A percentile compares a stretch with the other conserved stretches of the same genome.
Evolutionary conservation across 345 rosid species (phyloP).

Genomic region (Atalantia buxifolia): DNA sequence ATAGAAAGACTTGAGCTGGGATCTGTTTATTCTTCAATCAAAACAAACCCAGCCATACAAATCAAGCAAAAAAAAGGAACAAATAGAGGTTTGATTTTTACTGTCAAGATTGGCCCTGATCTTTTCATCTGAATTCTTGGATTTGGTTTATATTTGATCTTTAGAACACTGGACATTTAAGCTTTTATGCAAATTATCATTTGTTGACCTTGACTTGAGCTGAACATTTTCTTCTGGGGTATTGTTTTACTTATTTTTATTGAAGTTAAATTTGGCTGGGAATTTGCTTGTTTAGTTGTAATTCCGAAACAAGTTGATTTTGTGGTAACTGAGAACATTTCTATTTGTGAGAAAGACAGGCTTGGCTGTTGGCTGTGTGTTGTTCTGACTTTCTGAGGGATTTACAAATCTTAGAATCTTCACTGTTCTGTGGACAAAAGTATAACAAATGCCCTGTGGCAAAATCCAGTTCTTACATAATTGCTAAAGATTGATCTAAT

Average conservation of each 20-base stretch:
- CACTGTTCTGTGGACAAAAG: neutral
- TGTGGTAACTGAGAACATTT: slow-evolving; percentile 1
- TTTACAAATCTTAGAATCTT: neutral
- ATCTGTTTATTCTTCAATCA: slow-evolving; percentile 16
- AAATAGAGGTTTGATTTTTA: slow-evolving; percentile 18
- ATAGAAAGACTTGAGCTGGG: slow-evolving; percentile 7
- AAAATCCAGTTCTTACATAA: neutral
- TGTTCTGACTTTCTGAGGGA: neutral
- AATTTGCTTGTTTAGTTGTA: neutral
- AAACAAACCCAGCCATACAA: slow-evolving; percentile 3
- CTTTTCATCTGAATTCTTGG: slow-evolving; percentile 5
- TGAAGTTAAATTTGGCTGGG: neutral
- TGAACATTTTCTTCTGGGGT: neutral
- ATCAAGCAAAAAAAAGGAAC: neutral
- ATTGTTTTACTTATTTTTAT: neutral
- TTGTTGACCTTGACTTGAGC: slow-evolving; percentile 8
- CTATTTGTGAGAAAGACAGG: slow-evolving; percentile 3
- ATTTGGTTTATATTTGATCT: slow-evolving; percentile 4
- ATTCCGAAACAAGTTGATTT: neutral
- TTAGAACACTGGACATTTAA: neutral
- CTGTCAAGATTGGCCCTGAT: slow-evolving; percentile 2
- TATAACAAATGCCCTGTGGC: neutral
- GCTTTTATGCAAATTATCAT: slow-evolving; percentile 3
- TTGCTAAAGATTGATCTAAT: neutral
- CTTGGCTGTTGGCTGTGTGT: neutral